Percentiles rank a stretch among this genome's conserved stretches.
Evolutionary conservation across 768 basidiomycete genomes (phyloP).

Genomic region (Leccinum uliginosum): DNA sequence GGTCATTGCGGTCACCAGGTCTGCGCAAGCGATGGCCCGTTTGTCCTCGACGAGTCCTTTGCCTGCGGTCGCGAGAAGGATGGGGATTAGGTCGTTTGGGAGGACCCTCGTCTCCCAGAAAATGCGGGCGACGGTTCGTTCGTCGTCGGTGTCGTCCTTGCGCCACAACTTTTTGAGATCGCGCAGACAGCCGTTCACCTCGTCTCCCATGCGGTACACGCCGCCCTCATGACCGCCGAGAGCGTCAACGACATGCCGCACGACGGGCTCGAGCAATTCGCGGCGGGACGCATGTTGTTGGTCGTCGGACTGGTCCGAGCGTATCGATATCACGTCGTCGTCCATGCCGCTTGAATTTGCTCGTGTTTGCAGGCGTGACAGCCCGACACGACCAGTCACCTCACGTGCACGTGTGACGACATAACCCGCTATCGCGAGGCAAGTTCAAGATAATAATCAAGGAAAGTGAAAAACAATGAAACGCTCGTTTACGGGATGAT

Average conservation of each 20-base stretch:
- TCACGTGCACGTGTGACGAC: constrained; percentile 18
- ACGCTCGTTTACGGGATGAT: background rate
- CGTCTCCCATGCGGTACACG: constrained; percentile 74
- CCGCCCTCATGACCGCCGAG: constrained; percentile 70
- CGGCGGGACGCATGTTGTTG: constrained; percentile 40
- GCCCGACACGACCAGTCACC: constrained; percentile 24
- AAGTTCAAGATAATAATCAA: too few relatives aligned
- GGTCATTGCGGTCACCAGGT: constrained; percentile 94
- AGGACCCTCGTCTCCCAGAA: constrained; percentile 87
- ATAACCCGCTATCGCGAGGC: background rate
- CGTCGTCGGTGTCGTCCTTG: constrained; percentile 95
- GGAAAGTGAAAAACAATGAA: background rate
- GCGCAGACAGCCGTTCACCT: constrained; percentile 78
- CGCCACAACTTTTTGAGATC: constrained; percentile 96
- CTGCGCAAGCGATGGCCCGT: constrained; percentile 76
- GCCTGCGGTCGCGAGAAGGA: constrained; percentile 77
- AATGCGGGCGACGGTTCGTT: constrained; percentile 90
- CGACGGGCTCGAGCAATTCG: constrained; percentile 58
- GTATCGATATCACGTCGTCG: constrained; percentile 34
- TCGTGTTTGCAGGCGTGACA: constrained; percentile 14
- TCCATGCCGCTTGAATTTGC: constrained; percentile 15
- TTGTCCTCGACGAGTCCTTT: constrained; percentile 76
- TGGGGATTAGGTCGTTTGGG: constrained; percentile 82
- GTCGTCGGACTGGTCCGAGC: constrained; percentile 24
- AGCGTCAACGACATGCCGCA: constrained; percentile 74